Conservation (phyloP, 306 rosid genomes). For the Dicorynia guianensis region DNA sequence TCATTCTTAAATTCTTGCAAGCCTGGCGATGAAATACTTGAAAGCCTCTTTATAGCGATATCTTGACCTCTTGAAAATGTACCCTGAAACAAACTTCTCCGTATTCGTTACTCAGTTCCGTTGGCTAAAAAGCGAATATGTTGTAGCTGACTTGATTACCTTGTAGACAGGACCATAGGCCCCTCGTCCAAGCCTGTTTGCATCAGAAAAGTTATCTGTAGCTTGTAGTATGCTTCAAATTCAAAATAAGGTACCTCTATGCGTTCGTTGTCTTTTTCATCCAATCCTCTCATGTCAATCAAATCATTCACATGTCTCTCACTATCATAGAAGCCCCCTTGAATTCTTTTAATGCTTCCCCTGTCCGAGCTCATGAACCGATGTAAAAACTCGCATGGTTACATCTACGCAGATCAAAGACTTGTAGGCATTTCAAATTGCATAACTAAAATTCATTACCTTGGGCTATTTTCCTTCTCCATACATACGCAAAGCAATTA, state of each 20-base stretch:
- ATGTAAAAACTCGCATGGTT: neutral
- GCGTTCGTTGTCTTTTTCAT: slow-evolving; percentile 39
- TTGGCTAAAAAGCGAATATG: neutral
- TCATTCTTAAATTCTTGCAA: slow-evolving; percentile 52
- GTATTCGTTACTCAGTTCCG: neutral
- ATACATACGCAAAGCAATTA: neutral
- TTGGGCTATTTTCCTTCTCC: slow-evolving; percentile 34
- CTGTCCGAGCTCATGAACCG: neutral
- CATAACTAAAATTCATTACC: slow-evolving; percentile 2
- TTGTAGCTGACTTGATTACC: slow-evolving; percentile 7
- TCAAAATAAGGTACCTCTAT: slow-evolving; percentile 46
- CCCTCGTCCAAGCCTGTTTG: slow-evolving; percentile 53
- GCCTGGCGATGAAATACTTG: slow-evolving; percentile 48
- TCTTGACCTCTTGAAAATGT: slow-evolving; percentile 28
- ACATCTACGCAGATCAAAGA: neutral
- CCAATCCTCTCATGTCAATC: slow-evolving; percentile 4
- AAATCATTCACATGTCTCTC: slow-evolving; percentile 32
- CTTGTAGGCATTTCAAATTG: neutral
- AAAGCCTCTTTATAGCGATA: slow-evolving; percentile 53
- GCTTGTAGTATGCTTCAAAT: slow-evolving; percentile 39
- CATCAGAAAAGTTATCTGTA: slow-evolving; percentile 52
- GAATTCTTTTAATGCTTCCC: neutral
- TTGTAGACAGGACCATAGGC: slow-evolving; percentile 63
- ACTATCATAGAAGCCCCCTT: neutral
- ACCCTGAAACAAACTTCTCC: slow-evolving; percentile 33